Conservation (phyloP, 352 stramenopile species). For the Globisporangium perplexum region DNA sequence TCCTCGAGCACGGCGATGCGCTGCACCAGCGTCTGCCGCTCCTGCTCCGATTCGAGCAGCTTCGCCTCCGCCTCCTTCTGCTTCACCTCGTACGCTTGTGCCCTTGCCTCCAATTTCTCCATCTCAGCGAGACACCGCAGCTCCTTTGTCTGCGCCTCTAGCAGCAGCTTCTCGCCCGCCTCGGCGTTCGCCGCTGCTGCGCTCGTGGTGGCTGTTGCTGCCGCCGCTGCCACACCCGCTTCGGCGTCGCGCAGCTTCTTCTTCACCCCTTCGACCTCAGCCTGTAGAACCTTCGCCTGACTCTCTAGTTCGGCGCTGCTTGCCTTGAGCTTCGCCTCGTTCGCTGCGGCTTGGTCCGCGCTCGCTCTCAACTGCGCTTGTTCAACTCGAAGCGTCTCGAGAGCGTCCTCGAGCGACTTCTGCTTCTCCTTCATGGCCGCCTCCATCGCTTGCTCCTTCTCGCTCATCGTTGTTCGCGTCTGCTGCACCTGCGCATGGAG, state of each 20-base stretch:
- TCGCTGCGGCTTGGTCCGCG: slow-evolving; percentile 29
- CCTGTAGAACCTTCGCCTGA: slow-evolving; percentile 27
- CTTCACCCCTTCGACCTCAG: slow-evolving; percentile 35
- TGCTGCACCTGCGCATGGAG: slow-evolving; percentile 54
- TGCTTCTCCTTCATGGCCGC: slow-evolving; percentile 34
- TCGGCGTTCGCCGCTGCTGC: slow-evolving; percentile 14
- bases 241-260: slow-evolving; percentile 23
- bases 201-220: slow-evolving; percentile 1
- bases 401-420: slow-evolving; percentile 18
- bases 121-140: slow-evolving; percentile 59
- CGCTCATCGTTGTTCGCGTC: slow-evolving; percentile 27
- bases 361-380: slow-evolving; percentile 31
- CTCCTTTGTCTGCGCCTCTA: slow-evolving; percentile 74
- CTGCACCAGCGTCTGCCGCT: slow-evolving; percentile 28
- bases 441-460: slow-evolving; percentile 44
- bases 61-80: slow-evolving; percentile 26
- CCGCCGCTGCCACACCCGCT: slow-evolving; percentile 8
- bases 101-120: slow-evolving; percentile 63
- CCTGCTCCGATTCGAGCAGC: slow-evolving; percentile 26
- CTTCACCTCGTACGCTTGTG: slow-evolving; percentile 40
- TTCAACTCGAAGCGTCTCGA: slow-evolving; percentile 33
- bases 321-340: slow-evolving; percentile 26
- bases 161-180: slow-evolving; percentile 41
- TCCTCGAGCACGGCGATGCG: slow-evolving; percentile 59
- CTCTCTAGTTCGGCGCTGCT: slow-evolving; percentile 24